Base-by-base conservation (phyloP, 2,329 filamentous ascomycete genomes). In the Fusarium tuaranense region DNA sequence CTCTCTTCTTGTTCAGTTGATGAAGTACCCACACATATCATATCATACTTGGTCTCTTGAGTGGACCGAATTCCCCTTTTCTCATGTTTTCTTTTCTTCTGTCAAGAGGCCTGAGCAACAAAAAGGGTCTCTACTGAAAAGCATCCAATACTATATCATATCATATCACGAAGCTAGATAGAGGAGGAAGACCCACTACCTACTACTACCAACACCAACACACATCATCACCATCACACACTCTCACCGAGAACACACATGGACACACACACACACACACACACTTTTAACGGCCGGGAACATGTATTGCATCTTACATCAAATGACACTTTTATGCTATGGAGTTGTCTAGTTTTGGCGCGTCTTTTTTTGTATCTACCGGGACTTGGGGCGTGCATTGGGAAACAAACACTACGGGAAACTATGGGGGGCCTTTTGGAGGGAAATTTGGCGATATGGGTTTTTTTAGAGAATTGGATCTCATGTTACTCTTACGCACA, bases 361-460 rank as follows among this genome's bases (percentile, higher is more conserved):
- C 41, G 30, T 32, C 44, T 55, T 34, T 18, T 41, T 41, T 30
- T 30, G 27, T 18, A 27, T n/a, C 8, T 39, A 41, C 18, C 36
- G 46, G 58, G 41, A 60, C 34, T n/a, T 4, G n/a, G 39, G 59
- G 44, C 38, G 72, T 53, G 71, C 68, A 74, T 71, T 67, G 60
- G 63, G 59, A 22, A 60, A 53, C 53, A 38, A 27, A 25, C 58
- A 22, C 44, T 30, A 30, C 27, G 27, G 36, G 57, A 12, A 60
- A 61, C 38, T 14, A 61, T 22, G 20, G 55, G 55, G 8, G 27
- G 27, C 27, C 16, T 3, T 46, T 46, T 16, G 55, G 53, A 48
- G 44, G 67, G 59, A 59, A 70, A 65, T 63, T 27, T 27, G 72
- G 72, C 72, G 72, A 74, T 60, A 64, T 10, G 55, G 69, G 69